A percentile compares a stretch with the other conserved stretches of the same genome.
Conservation (phyloP, 257 asterid species). For the Mitragyna speciosa region DNA sequence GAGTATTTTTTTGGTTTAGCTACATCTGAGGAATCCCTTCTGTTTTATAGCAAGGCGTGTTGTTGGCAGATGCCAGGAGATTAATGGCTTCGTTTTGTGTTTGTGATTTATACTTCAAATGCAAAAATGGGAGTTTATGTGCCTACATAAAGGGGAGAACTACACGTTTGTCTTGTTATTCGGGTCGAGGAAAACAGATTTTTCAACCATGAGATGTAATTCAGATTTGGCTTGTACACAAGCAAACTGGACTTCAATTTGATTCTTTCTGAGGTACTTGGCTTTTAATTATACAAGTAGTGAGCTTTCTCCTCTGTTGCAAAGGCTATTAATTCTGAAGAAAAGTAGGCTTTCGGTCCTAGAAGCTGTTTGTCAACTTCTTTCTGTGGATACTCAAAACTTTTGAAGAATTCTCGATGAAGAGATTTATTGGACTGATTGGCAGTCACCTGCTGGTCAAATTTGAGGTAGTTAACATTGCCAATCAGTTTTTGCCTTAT, state of each 20-base stretch:
- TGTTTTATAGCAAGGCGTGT: no score
- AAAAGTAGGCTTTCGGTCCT: neutral
- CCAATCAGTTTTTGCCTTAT: constrained; percentile 1
- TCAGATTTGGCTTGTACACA: neutral
- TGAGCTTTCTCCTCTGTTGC: neutral
- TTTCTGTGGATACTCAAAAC: neutral
- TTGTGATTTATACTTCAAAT: no score
- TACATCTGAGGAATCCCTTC: neutral
- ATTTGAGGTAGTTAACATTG: constrained; percentile 10
- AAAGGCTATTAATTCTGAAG: neutral
- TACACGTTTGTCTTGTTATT: no score
- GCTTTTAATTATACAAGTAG: neutral
- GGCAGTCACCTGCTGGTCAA: constrained; percentile 19
- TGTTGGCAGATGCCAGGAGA: no score
- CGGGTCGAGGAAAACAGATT: no score
- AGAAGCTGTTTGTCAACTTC: neutral
- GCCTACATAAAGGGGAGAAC: no score
- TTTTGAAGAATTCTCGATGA: neutral
- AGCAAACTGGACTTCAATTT: neutral
- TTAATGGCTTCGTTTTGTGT: no score
- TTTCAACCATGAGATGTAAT: neutral
- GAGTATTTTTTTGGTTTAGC: neutral
- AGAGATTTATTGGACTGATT: constrained; percentile 9
- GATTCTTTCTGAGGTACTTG: neutral
- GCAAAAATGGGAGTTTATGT: no score